Conservation (phyloP, 768 basidiomycete genomes). For the Leccinum boreale region DNA sequence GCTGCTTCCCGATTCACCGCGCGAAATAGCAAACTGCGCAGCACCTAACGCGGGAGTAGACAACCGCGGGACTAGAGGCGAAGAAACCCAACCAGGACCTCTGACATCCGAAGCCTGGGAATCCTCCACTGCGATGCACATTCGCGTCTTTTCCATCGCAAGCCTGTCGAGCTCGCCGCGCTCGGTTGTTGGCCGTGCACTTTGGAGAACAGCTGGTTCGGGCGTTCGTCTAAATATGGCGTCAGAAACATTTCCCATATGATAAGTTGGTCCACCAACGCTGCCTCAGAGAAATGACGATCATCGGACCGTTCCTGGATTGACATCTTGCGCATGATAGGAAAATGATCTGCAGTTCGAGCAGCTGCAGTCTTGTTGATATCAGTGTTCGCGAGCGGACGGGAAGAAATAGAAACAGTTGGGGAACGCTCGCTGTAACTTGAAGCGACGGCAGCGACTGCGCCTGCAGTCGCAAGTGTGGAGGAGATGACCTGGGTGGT, state of each 20-base stretch:
- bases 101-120: neutral
- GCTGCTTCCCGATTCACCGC: neutral
- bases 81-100: neutral
- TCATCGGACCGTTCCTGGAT: neutral
- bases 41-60: neutral
- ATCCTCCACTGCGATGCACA: neutral
- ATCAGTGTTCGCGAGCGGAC: neutral
- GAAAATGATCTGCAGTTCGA: neutral
- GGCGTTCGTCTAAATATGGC: conserved; percentile 1
- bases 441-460: neutral
- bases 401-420: neutral
- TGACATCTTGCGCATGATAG: neutral
- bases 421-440: neutral
- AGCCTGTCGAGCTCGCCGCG: neutral
- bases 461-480: neutral
- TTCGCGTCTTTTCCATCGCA: neutral
- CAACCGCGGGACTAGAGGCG: neutral
- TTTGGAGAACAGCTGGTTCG: neutral
- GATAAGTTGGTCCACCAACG: conserved; percentile 6
- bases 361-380: neutral
- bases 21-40: neutral
- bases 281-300: neutral
- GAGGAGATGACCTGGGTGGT: neutral
- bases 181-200: neutral
- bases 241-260: neutral